These are phyloP conservation scores for Mariannaea elegans DNA, from an alignment of 2,329 filamentous ascomycete genomes.

Conservation along the genomic window DNA sequence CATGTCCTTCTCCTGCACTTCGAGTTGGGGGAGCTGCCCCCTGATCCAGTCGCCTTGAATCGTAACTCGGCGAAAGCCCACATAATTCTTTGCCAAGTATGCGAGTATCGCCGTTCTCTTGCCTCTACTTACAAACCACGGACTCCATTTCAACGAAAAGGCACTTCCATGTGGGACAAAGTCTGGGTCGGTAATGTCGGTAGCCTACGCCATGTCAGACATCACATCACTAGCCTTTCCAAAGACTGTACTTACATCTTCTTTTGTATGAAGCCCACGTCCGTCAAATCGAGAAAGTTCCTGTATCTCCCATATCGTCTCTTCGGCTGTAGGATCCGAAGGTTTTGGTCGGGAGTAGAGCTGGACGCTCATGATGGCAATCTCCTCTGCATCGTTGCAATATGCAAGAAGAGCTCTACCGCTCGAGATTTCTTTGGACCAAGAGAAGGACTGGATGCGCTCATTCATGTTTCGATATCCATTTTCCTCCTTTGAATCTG, in stretches of 20 bases:
- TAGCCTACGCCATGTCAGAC: conserved; percentile 35
- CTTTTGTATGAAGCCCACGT: conserved; percentile 54
- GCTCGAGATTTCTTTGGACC: conserved; percentile 55
- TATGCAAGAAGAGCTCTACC: conserved; percentile 61
- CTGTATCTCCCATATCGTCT: conserved; percentile 57
- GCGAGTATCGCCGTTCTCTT: conserved; percentile 56
- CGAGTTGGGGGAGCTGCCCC: conserved; percentile 48
- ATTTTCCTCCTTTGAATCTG: conserved; percentile 47
- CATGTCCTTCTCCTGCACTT: conserved; percentile 52
- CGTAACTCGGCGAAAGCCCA: conserved; percentile 63
- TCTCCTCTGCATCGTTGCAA: conserved; percentile 57
- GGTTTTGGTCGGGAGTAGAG: conserved; percentile 41
- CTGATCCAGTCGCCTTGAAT: conserved; percentile 48
- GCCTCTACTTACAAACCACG: conserved; percentile 54
- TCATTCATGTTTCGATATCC: conserved; percentile 51
- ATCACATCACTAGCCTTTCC: background rate
- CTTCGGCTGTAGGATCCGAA: conserved; percentile 32
- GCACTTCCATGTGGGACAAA: conserved; percentile 58
- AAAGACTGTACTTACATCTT: conserved; percentile 33
- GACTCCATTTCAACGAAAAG: conserved; percentile 63
- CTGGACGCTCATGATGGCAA: conserved; percentile 61
- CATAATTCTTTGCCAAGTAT: conserved; percentile 60
- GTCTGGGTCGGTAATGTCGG: conserved; percentile 55
- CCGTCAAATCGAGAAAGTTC: conserved; percentile 61
- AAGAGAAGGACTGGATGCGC: conserved; percentile 61